These are phyloP conservation scores for Petunia axillaris DNA, from an alignment of 257 asterid genomes.

Conservation along the genomic window DNA sequence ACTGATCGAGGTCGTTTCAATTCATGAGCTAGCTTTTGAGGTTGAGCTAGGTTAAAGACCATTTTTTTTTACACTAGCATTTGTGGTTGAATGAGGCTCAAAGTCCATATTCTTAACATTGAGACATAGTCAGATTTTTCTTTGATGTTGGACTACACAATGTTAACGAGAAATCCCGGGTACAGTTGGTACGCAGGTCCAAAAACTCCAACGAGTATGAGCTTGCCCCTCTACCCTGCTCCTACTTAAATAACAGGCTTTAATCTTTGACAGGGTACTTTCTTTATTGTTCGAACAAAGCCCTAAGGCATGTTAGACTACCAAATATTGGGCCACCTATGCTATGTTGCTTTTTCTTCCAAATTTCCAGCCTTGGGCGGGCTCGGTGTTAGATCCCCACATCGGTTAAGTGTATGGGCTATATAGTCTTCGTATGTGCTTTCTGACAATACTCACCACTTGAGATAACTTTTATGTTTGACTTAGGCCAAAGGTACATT, in stretches of 20 bases:
- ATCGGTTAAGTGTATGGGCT: conserved; percentile 10
- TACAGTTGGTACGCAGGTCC: conserved; percentile 17
- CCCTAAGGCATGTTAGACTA: neutral
- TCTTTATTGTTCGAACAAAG: conserved; percentile 11
- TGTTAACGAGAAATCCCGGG: conserved; percentile 16
- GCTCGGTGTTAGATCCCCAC: neutral
- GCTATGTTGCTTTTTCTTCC: conserved; percentile 13
- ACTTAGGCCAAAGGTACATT: conserved; percentile 12
- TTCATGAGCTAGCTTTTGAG: neutral
- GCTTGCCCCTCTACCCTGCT: neutral
- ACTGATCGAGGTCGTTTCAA: neutral
- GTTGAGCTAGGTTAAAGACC: neutral
- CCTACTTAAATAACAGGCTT: conserved; percentile 7
- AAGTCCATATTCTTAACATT: neutral
- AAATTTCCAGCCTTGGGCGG: neutral
- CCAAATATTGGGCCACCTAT: neutral
- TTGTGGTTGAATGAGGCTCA: neutral
- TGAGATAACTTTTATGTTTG: neutral
- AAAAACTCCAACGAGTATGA: neutral
- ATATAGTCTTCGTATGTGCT: neutral
- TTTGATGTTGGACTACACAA: neutral
- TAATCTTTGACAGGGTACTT: neutral
- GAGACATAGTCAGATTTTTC: neutral
- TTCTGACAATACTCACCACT: neutral
- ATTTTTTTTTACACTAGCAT: neutral